Conservation (phyloP, 2,329 filamentous ascomycete species). For the Paracorniculantispora psalliotae region DNA sequence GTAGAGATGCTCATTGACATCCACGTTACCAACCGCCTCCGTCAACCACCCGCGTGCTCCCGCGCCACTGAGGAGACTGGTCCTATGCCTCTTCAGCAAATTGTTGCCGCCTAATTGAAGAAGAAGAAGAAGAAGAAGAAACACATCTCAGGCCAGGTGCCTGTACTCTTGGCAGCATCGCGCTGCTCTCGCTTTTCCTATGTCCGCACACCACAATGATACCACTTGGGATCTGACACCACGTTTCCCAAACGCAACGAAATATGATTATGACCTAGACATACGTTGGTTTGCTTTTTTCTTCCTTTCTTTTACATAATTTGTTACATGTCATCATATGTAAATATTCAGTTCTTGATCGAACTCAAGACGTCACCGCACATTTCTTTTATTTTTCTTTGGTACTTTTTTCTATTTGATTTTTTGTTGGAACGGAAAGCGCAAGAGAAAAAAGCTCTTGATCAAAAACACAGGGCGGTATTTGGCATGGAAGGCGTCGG, state of each 20-base stretch:
- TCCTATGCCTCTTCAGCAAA: constrained; percentile 30
- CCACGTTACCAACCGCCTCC: constrained; percentile 35
- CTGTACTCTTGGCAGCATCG: neutral
- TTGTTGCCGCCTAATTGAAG: neutral
- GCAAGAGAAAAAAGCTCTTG: neutral
- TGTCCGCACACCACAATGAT: constrained; percentile 21
- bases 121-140: neutral
- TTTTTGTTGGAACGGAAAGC: neutral
- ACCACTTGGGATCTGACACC: constrained; percentile 23
- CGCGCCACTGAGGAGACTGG: constrained; percentile 33
- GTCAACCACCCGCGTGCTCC: constrained; percentile 24
- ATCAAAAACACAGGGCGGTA: neutral
- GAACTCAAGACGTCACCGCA: neutral
- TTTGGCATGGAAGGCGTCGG: neutral
- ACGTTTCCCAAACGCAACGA: constrained; percentile 19
- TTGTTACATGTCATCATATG: neutral
- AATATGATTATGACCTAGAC: constrained; percentile 23
- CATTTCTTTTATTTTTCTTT: constrained; percentile 5
- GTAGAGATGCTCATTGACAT: constrained; percentile 50
- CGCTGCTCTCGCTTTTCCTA: constrained; percentile 18
- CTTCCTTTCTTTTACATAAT: constrained; percentile 9
- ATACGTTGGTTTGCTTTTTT: constrained; percentile 2
- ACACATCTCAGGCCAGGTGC: neutral
- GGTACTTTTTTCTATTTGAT: neutral
- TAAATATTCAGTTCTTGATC: neutral